Evolutionary conservation across 2,329 filamentous ascomycete species (phyloP).

Genomic region (Aspergillus transmontanensis): DNA sequence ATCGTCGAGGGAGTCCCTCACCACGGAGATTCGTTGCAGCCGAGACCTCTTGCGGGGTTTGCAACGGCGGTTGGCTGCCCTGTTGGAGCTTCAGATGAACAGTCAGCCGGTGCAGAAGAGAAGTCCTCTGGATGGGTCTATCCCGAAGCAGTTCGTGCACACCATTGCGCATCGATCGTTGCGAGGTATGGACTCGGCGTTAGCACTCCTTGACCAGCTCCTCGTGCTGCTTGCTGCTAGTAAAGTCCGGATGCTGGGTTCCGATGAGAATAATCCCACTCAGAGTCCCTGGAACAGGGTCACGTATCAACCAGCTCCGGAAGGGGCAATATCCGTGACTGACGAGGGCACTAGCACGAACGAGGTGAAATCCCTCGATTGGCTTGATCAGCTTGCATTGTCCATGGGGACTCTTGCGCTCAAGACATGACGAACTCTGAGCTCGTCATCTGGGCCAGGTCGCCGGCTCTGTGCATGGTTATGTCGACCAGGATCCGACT

Average conservation of each 20-base stretch:
- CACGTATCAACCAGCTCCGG: background rate
- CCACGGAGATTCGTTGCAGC: slow-evolving; percentile 15
- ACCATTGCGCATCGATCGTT: slow-evolving; percentile 9
- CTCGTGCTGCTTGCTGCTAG: slow-evolving; percentile 17
- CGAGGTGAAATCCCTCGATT: slow-evolving; percentile 7
- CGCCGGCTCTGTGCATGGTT: background rate
- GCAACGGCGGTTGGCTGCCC: slow-evolving; percentile 11
- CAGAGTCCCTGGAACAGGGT: background rate
- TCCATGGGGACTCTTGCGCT: slow-evolving; percentile 19
- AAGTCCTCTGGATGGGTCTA: slow-evolving; percentile 7
- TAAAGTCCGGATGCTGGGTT: background rate
- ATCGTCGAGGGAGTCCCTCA: slow-evolving; percentile 6
- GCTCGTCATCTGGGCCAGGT: background rate
- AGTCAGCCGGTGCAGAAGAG: background rate
- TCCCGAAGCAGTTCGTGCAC: slow-evolving; percentile 4
- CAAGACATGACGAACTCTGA: slow-evolving; percentile 6
- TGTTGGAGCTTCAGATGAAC: background rate
- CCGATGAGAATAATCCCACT: background rate
- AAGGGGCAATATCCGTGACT: background rate
- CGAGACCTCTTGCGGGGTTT: slow-evolving; percentile 12
- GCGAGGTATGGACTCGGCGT: slow-evolving; percentile 16
- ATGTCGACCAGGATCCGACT: background rate
- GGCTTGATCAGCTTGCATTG: slow-evolving; percentile 16
- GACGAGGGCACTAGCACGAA: background rate
- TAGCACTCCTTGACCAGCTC: slow-evolving; percentile 22